Percentiles rank a stretch among this genome's conserved stretches.
Conservation (phyloP, 495 filamentous ascomycete species). For the Cercophora newfieldiana region DNA sequence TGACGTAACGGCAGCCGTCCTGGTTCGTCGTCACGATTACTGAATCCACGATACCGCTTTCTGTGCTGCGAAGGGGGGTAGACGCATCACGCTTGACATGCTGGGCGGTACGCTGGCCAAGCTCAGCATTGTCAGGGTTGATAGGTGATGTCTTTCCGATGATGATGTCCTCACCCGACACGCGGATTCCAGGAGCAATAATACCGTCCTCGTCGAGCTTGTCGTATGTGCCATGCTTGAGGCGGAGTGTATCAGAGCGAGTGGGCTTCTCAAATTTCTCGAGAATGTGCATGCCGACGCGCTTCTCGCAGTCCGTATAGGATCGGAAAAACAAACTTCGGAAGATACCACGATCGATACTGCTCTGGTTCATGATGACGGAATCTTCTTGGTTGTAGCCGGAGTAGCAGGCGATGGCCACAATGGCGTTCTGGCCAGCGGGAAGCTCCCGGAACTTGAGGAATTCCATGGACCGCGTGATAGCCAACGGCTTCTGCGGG, state of each 20-base stretch:
- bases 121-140: conserved; percentile 85
- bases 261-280: conserved; percentile 95
- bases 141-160: conserved; percentile 98
- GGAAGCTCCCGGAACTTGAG: conserved; percentile 96
- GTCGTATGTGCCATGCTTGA: conserved; percentile 96
- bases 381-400: conserved; percentile 99
- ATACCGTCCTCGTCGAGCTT: conserved; percentile 96
- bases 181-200: conserved; percentile 86
- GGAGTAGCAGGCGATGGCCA: conserved; percentile 94
- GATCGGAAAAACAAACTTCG: conserved; percentile 96
- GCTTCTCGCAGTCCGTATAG: conserved; percentile 94
- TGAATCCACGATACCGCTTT: conserved; percentile 93
- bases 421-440: conserved; percentile 97
- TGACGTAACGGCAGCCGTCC: conserved; percentile 87
- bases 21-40: conserved; percentile 92
- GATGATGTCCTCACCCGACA: conserved; percentile 97
- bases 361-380: conserved; percentile 99
- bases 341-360: conserved; percentile 95
- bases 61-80: conserved; percentile 89
- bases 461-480: conserved; percentile 97
- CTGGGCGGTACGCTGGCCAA: conserved; percentile 83
- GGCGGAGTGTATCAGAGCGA: conserved; percentile 77
- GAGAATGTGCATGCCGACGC: conserved; percentile 82
- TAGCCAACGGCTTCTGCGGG: conserved; percentile 94
- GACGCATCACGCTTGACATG: conserved; percentile 95